Percentiles rank a stretch among this genome's conserved stretches.
phyloP scores from a whole-genome alignment of 1,284 basidiomycete genomes.

The Rhodotorula sp. region DNA sequence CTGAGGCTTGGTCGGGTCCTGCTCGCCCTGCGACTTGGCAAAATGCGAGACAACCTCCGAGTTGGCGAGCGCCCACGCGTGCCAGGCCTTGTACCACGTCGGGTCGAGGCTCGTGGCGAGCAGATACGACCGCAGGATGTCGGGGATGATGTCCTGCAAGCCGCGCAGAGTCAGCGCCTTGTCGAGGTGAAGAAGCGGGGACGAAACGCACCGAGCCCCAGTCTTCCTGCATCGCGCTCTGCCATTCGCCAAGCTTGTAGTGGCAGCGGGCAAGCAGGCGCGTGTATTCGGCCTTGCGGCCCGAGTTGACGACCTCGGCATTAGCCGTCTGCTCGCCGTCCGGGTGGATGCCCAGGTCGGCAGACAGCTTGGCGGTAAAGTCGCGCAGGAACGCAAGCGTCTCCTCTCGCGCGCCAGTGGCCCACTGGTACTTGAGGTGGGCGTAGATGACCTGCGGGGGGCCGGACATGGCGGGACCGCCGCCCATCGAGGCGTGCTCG shows the following conservation, averaged over 20 bases:
- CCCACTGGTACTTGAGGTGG: slow-evolving; percentile 97
- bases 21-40: slow-evolving; percentile 59
- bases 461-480: slow-evolving; percentile 63
- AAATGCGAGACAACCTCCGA: slow-evolving; percentile 85
- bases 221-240: slow-evolving; percentile 70
- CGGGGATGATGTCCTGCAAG: slow-evolving; percentile 69
- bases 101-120: slow-evolving; percentile 90
- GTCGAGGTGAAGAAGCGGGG: neutral
- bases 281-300: slow-evolving; percentile 70
- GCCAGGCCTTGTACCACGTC: slow-evolving; percentile 98
- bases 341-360: slow-evolving; percentile 69
- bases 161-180: neutral
- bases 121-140: slow-evolving; percentile 81
- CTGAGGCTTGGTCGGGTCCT: slow-evolving; percentile 66
- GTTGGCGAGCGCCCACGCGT: slow-evolving; percentile 96
- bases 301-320: slow-evolving; percentile 61
- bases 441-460: slow-evolving; percentile 97
- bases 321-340: slow-evolving; percentile 47
- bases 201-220: slow-evolving; percentile 68
- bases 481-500: slow-evolving; percentile 45
- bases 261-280: slow-evolving; percentile 92
- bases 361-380: slow-evolving; percentile 74
- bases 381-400: slow-evolving; percentile 82
- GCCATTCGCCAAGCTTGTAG: slow-evolving; percentile 97
- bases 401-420: slow-evolving; percentile 73